A percentile compares a stretch with the other conserved stretches of the same genome.
phyloP scores from a whole-genome alignment of 2,329 filamentous ascomycete species.

The Lasiodiplodia sp. region DNA sequence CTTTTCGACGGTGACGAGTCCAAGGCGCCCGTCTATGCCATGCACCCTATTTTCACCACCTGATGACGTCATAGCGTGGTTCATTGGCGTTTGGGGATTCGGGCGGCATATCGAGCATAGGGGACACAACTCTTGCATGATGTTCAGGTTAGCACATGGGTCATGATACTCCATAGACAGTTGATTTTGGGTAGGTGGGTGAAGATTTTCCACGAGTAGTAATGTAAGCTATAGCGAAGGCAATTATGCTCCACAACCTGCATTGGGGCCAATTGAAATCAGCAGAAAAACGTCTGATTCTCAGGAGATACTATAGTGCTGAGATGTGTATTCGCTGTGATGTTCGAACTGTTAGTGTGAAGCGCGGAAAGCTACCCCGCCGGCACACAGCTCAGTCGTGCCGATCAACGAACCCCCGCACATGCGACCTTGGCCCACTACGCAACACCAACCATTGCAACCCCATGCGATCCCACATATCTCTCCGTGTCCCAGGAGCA shows the following conservation, averaged over 20 bases:
- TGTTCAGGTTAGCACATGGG: not conserved
- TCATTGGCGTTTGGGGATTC: conserved; percentile 9
- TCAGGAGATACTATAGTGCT: not conserved
- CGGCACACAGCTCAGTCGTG: conserved; percentile 2
- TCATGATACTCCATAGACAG: conserved; percentile 15
- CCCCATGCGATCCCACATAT: not conserved
- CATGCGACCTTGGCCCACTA: conserved; percentile 23
- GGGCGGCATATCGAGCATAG: not conserved
- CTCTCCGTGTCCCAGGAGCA: not conserved
- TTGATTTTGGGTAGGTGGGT: conserved; percentile 3
- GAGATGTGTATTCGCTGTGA: not conserved
- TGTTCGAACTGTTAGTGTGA: not conserved
- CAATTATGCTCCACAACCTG: not conserved
- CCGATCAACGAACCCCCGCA: conserved; percentile 15
- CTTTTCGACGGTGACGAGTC: conserved; percentile 87
- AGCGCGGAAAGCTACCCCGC: not conserved
- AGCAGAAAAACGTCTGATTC: not conserved
- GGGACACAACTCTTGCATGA: not conserved
- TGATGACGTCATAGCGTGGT: conserved; percentile 16
- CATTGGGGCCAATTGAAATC: not conserved
- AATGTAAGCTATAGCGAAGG: not conserved
- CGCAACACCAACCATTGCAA: conserved; percentile 10
- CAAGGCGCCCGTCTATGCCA: conserved; percentile 78
- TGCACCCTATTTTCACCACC: conserved; percentile 70
- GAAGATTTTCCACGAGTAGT: not conserved